Percentiles rank a stretch among this genome's conserved stretches.
phyloP scores from a whole-genome alignment of 768 basidiomycete species.

The Boletus pseudo-olivaceus region DNA sequence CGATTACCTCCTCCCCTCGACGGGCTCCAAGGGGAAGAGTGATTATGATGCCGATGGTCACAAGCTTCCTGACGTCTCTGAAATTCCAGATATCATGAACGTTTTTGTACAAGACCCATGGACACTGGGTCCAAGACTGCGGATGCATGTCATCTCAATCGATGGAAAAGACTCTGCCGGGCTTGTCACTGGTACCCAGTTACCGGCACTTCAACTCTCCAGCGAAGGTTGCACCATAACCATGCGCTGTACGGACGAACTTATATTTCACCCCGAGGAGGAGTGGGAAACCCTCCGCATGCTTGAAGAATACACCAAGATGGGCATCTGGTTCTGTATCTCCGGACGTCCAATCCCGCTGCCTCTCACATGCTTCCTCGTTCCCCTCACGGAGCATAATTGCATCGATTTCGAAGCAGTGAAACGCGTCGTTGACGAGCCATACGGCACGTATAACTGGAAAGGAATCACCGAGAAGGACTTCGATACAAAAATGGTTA shows the following conservation, averaged over 20 bases:
- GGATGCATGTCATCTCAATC: slow-evolving; percentile 59
- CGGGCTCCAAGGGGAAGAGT: slow-evolving; percentile 45
- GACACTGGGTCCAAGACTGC: slow-evolving; percentile 52
- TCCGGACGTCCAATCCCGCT: slow-evolving; percentile 52
- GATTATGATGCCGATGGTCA: slow-evolving; percentile 54
- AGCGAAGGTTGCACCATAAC: slow-evolving; percentile 30
- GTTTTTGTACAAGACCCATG: slow-evolving; percentile 66
- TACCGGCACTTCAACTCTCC: slow-evolving; percentile 47
- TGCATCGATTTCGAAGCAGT: slow-evolving; percentile 61
- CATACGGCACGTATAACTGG: slow-evolving; percentile 57
- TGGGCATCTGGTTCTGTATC: slow-evolving; percentile 59
- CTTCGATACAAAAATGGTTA: slow-evolving; percentile 49
- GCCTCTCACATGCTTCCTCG: slow-evolving; percentile 58
- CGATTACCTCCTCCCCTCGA: slow-evolving; percentile 74
- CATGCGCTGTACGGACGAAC: slow-evolving; percentile 46
- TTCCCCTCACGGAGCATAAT: slow-evolving; percentile 52
- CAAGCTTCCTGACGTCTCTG: slow-evolving; percentile 39
- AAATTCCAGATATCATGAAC: slow-evolving; percentile 53
- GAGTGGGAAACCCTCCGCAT: slow-evolving; percentile 45
- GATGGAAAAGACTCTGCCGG: slow-evolving; percentile 52
- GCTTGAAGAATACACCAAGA: slow-evolving; percentile 65
- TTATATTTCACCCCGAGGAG: slow-evolving; percentile 45
- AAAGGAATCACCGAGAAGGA: slow-evolving; percentile 44
- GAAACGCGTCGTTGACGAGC: slow-evolving; percentile 44
- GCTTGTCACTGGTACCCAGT: slow-evolving; percentile 60